Base-by-base conservation (phyloP, 2,329 filamentous ascomycete genomes). In the Fusarium siculi region DNA sequence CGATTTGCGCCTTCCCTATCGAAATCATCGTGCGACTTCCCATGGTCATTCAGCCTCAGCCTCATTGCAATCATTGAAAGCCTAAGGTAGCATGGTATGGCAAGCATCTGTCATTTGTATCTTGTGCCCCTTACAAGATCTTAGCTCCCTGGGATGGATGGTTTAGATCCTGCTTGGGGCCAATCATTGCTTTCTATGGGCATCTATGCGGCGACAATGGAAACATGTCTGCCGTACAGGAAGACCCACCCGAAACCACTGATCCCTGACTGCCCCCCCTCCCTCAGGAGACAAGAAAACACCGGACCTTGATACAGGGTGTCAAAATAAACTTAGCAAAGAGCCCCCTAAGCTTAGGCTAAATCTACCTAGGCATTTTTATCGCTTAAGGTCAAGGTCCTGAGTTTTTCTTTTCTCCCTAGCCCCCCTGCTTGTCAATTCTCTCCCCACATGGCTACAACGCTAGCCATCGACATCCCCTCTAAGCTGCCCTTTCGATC, bases 121-220 rank as follows among this genome's bases (percentile, higher is more conserved):
- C 69, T 63, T 71, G 66, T 63, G 46, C 56, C 49, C 49, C 57
- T 72, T 46, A 55, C 61, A 43, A 57, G 59, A 68, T 54, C 66
- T 72, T 75, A 68, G 73, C 72, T 68, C 59, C 50, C 63, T 37
- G 39, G 66, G 70, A 75, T 75, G 58, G 64, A 68, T 63, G 62
- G 63, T 68, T 55, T 40, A 58, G 61, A 76, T 63, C 68, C 58
- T 71, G 52, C 56, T 19, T 42, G 30, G 56, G 52, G 53, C 76
- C 76, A 78, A 78, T 78, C 75, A 77, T 32, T 30, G 49, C 44
- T 46, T 37, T 32, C 37, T 63, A 32, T 53, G 61, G 52, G 59
- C 64, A 59, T 68, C 74, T 63, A 78, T 78, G 76, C 76, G 76
- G 76, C 76, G 76, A 77, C 75, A 78, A 76, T 69, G 64, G 74